phyloP scores from a whole-genome alignment of 495 filamentous ascomycete genomes.

The Hypoxylon cercidicola region DNA sequence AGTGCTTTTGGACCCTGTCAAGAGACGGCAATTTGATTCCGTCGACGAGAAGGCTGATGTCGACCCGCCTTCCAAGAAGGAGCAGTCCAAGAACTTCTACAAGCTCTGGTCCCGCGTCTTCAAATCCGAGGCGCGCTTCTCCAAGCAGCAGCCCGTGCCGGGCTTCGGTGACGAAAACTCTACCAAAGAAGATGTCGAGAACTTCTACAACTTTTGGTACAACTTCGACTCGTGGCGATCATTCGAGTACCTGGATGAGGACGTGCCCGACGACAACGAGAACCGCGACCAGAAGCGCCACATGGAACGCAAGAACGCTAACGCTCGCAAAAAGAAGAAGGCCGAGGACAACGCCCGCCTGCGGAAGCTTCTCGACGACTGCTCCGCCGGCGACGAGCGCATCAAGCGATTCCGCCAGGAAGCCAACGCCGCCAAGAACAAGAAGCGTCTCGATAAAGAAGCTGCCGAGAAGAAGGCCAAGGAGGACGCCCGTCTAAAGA shows the following conservation, averaged over 20 bases:
- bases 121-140: constrained; percentile 91
- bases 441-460: constrained; percentile 89
- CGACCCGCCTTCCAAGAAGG: constrained; percentile 91
- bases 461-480: constrained; percentile 84
- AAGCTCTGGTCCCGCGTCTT: constrained; percentile 91
- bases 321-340: constrained; percentile 98
- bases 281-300: constrained; percentile 99
- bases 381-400: constrained; percentile 82
- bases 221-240: constrained; percentile 97
- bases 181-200: constrained; percentile 86
- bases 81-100: constrained; percentile 86
- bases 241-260: constrained; percentile 98
- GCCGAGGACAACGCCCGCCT: constrained; percentile 93
- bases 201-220: constrained; percentile 99
- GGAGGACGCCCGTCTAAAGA: constrained; percentile 80
- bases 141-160: constrained; percentile 87
- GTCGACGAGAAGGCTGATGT: constrained; percentile 93
- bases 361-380: constrained; percentile 87
- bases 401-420: constrained; percentile 96
- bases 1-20: constrained; percentile 88
- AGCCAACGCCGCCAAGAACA: constrained; percentile 91
- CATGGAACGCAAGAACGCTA: constrained; percentile 96
- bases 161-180: constrained; percentile 84
- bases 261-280: constrained; percentile 98
- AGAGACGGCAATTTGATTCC: constrained; percentile 95